These are phyloP conservation scores for Euptelea pleiosperma DNA, from an alignment of 164 flowering plant genomes.

Conservation along the genomic window DNA sequence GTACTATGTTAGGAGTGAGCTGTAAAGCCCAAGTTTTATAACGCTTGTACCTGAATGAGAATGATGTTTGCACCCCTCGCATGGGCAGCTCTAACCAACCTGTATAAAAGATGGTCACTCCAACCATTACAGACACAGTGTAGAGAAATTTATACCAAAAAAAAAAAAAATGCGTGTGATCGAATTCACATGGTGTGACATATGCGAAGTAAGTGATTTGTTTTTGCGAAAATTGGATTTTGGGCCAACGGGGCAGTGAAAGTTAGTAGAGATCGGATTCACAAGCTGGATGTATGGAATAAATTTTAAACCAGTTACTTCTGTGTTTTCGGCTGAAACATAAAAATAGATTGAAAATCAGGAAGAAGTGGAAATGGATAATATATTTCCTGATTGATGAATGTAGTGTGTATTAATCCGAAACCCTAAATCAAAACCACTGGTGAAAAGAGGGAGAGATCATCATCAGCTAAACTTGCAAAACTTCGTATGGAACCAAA, in stretches of 20 bases:
- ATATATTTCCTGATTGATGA: not conserved
- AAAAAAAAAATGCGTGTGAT: not conserved
- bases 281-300: too few species aligned
- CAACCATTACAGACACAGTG: not conserved
- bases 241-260: too few species aligned
- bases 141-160: not conserved
- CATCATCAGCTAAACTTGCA: too few species aligned
- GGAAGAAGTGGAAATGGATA: not conserved
- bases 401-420: not conserved
- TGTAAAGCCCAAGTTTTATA: not conserved
- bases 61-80: constrained; percentile 80
- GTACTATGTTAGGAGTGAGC: not conserved
- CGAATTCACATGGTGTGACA: not conserved
- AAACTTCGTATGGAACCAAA: not conserved
- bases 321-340: too few species aligned
- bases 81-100: constrained; percentile 87
- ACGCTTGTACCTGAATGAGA: constrained; percentile 78
- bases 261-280: not conserved
- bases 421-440: constrained; percentile 8
- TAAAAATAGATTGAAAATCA: too few species aligned
- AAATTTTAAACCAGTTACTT: too few species aligned
- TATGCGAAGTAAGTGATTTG: too few species aligned
- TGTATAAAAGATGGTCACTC: constrained; percentile 23
- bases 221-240: too few species aligned
- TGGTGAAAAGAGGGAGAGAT: too few species aligned